Evolutionary conservation across 179 eudicot genomes (phyloP).

Genomic region (Heliamphora pulchella): DNA sequence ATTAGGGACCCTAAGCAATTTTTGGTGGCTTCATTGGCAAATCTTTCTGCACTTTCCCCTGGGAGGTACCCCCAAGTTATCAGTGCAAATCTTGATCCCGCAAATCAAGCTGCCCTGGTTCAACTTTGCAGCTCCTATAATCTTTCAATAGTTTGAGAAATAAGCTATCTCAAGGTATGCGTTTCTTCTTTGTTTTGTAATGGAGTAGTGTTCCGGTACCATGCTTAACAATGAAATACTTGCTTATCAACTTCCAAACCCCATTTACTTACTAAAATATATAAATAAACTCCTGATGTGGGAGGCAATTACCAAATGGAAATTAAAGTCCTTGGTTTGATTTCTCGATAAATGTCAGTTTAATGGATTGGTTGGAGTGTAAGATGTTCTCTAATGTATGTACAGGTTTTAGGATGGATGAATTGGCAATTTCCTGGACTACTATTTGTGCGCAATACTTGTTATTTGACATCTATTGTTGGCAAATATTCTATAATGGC

Average conservation of each 20-base stretch:
- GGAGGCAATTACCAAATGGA: not conserved
- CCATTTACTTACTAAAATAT: not conserved
- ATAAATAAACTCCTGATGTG: not conserved
- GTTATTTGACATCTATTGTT: not conserved
- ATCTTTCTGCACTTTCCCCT: constrained; percentile 45
- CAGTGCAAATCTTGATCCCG: constrained; percentile 55
- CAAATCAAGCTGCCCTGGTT: constrained; percentile 71
- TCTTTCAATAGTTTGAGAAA: constrained; percentile 34
- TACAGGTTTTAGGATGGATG: not conserved
- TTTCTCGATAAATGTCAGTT: not conserved
- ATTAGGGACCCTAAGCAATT: constrained; percentile 77
- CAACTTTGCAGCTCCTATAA: constrained; percentile 51
- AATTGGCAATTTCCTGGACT: not conserved
- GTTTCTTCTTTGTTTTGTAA: not conserved
- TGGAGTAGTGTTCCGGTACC: not conserved
- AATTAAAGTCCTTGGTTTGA: not conserved
- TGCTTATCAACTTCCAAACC: not conserved
- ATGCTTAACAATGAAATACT: not conserved
- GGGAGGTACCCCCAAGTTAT: constrained; percentile 58
- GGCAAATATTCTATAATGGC: not conserved
- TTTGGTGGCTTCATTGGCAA: constrained; percentile 58
- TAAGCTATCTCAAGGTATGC: constrained; percentile 16
- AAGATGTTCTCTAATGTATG: not conserved
- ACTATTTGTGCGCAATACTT: not conserved
- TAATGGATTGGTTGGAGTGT: not conserved